Conservation (phyloP, 2,329 filamentous ascomycete genomes). For the Botrytis squamosa region DNA sequence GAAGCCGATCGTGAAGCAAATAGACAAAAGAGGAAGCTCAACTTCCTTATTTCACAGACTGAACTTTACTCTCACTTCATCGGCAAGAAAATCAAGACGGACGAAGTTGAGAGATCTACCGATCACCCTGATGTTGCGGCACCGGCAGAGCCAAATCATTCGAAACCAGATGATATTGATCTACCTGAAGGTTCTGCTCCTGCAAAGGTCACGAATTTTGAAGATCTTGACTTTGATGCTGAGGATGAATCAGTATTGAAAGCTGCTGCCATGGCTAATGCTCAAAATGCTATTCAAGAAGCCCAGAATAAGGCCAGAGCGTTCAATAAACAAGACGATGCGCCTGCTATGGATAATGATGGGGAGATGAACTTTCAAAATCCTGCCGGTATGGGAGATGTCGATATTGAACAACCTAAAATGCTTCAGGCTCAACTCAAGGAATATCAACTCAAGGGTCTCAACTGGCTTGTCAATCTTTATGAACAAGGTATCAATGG, state of each 20-base stretch:
- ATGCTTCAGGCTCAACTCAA: conserved; percentile 92
- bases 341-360: conserved; percentile 77
- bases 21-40: conserved; percentile 96
- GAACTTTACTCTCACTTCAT: conserved; percentile 99
- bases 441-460: conserved; percentile 97
- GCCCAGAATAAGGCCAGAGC: conserved; percentile 89
- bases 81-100: conserved; percentile 97
- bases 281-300: conserved; percentile 91
- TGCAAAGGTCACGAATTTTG: conserved; percentile 85
- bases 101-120: conserved; percentile 87
- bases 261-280: conserved; percentile 88
- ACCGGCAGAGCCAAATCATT: conserved; percentile 45
- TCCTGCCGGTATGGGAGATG: conserved; percentile 88
- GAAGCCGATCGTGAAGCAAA: conserved; percentile 97
- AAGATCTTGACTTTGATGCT: conserved; percentile 92
- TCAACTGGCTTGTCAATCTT: conserved; percentile 98
- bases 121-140: conserved; percentile 72
- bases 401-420: conserved; percentile 91
- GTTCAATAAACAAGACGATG: conserved; percentile 74
- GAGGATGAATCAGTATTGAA: conserved; percentile 83
- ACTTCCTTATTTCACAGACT: conserved; percentile 98
- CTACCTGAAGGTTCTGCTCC: conserved; percentile 55
- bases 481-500: conserved; percentile 99
- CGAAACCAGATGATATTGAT: conserved; percentile 41
- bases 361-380: conserved; percentile 99